These are phyloP conservation scores for Xenoacremonium recifei DNA, from an alignment of 2,329 filamentous ascomycete genomes.

Conservation along the genomic window DNA sequence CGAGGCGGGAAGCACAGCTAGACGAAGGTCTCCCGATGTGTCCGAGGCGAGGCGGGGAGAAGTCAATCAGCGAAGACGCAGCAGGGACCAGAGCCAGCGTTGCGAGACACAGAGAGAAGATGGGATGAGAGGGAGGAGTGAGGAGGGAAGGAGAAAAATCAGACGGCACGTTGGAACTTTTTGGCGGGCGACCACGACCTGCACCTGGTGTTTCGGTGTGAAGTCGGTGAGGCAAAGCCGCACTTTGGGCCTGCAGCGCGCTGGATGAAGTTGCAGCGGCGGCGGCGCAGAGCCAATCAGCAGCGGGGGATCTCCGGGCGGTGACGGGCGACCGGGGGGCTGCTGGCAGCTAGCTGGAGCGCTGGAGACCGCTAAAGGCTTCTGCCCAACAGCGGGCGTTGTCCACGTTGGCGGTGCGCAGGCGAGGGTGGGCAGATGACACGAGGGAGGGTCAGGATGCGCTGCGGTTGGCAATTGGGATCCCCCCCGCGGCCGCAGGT, in stretches of 20 bases:
- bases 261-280: too few relatives aligned
- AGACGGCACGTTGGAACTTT: background rate
- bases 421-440: background rate
- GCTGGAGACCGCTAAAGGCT: background rate
- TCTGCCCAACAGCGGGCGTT: too few relatives aligned
- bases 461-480: background rate
- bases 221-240: constrained; percentile 29
- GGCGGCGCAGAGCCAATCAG: background rate
- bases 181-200: background rate
- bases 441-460: background rate
- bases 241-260: background rate
- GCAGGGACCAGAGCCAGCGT: too few relatives aligned
- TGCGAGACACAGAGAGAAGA: background rate
- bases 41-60: too few relatives aligned
- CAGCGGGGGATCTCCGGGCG: background rate
- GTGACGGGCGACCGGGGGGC: background rate
- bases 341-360: background rate
- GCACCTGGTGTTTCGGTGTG: constrained; percentile 26
- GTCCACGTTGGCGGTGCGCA: background rate
- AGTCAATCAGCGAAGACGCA: too few relatives aligned
- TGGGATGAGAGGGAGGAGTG: constrained; percentile 2
- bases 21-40: too few relatives aligned
- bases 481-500: constrained; percentile 5
- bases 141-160: background rate
- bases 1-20: too few relatives aligned